A percentile compares a stretch with the other conserved stretches of the same genome.
Conservation (phyloP, 83 land plant species). For the Larix sibirica region DNA sequence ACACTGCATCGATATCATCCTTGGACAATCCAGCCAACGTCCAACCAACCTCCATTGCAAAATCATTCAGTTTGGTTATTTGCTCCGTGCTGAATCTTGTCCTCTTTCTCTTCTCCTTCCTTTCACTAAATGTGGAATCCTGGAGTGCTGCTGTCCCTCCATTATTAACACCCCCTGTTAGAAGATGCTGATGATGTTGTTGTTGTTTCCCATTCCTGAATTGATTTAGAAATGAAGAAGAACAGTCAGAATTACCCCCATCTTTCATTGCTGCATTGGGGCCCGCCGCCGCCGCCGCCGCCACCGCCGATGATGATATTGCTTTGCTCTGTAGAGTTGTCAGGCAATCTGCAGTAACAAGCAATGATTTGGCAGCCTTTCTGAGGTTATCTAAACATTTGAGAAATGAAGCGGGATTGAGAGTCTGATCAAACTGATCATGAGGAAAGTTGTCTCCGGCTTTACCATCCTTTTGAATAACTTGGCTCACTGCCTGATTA, state of each 20-base stretch:
- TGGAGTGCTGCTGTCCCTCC: neutral
- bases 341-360: conserved; percentile 18
- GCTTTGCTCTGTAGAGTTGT: neutral
- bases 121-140: neutral
- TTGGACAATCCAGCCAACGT: conserved; percentile 21
- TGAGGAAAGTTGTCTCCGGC: neutral
- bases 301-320: neutral
- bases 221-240: neutral
- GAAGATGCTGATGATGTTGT: neutral
- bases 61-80: conserved; percentile 16
- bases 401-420: neutral
- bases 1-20: conserved; percentile 17
- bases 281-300: neutral
- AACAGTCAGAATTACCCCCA: neutral
- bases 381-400: conserved; percentile 7
- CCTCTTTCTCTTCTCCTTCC: conserved; percentile 23
- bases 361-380: conserved; percentile 10
- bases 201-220: conserved; percentile 4
- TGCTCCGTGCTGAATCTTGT: conserved; percentile 19
- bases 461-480: neutral
- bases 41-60: conserved; percentile 16
- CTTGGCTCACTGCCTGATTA: neutral
- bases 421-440: neutral
- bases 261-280: neutral
- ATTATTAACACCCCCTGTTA: neutral